phyloP scores from a whole-genome alignment of 257 asterid species.

The Fraxinus americana region DNA sequence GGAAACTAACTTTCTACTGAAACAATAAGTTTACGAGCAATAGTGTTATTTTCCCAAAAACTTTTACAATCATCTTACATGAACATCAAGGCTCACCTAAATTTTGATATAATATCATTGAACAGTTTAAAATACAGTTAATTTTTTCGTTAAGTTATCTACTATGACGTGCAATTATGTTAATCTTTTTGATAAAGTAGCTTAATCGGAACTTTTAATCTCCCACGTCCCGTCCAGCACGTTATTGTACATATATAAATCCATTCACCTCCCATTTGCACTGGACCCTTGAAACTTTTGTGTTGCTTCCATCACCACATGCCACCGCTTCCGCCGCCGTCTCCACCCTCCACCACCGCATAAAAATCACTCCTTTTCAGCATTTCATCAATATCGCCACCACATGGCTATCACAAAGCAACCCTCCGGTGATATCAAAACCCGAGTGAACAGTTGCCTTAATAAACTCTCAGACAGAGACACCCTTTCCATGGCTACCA shows the following conservation, averaged over 20 bases:
- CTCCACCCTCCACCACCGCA: constrained; percentile 23
- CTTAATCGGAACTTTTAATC: too few species aligned
- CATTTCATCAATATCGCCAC: neutral
- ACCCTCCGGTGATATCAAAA: constrained; percentile 53
- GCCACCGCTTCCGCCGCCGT: constrained; percentile 24
- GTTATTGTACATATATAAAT: constrained; percentile 50
- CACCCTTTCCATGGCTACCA: constrained; percentile 66
- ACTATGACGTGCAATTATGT: too few species aligned
- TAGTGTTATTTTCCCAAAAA: neutral
- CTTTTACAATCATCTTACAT: neutral
- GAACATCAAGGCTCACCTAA: too few species aligned
- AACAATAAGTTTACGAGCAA: neutral
- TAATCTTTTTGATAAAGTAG: too few species aligned
- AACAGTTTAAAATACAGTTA: too few species aligned
- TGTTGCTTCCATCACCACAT: constrained; percentile 9
- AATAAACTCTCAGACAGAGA: constrained; percentile 80
- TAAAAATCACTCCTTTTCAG: neutral
- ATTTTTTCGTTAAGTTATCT: too few species aligned
- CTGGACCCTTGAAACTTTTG: neutral
- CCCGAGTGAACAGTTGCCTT: constrained; percentile 63
- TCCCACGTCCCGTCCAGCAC: constrained; percentile 25
- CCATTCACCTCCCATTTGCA: constrained; percentile 11
- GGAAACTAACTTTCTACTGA: neutral
- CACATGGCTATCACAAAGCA: constrained; percentile 47
- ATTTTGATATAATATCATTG: too few species aligned